These are phyloP conservation scores for Tillandsia leiboldiana DNA, from an alignment of 176 grass and related monocot species.

Conservation along the genomic window DNA sequence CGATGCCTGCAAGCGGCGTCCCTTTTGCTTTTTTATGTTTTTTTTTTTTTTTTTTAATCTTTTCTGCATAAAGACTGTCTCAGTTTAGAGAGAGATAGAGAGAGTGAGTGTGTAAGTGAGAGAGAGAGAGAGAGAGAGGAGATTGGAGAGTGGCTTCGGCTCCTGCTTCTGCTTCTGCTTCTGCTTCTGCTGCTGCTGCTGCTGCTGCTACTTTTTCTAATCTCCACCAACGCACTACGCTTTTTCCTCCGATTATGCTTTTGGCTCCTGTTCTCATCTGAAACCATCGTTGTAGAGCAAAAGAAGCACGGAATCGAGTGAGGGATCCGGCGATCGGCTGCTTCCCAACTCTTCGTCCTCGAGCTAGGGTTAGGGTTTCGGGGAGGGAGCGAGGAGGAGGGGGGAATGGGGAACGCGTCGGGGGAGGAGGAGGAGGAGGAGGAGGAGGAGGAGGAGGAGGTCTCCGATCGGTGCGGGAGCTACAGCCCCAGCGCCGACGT, in stretches of 20 bases:
- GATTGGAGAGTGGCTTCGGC: background rate
- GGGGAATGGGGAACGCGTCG: constrained; percentile 62
- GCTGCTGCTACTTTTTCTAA: background rate
- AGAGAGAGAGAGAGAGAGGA: background rate
- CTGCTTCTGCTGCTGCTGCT: background rate
- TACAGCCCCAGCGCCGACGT: constrained; percentile 95
- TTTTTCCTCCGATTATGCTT: background rate
- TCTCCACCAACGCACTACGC: background rate
- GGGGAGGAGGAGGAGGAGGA: constrained; percentile 24
- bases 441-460: constrained; percentile 31
- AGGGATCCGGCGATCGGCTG: background rate
- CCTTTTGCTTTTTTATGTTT: constrained; percentile 4
- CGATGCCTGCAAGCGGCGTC: background rate
- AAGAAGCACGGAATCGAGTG: background rate
- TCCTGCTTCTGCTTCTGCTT: background rate
- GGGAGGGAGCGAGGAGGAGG: background rate
- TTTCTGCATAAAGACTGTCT: background rate
- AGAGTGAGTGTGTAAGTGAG: background rate
- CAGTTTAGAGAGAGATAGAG: background rate
- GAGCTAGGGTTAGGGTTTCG: constrained; percentile 2
- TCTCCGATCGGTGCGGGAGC: constrained; percentile 64
- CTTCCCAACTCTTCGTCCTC: background rate
- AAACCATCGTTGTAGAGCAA: background rate
- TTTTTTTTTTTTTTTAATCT: background rate
- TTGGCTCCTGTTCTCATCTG: background rate